phyloP scores from a whole-genome alignment of 371 early-diverging fungal genomes.

The Chytridium lagenaria region DNA sequence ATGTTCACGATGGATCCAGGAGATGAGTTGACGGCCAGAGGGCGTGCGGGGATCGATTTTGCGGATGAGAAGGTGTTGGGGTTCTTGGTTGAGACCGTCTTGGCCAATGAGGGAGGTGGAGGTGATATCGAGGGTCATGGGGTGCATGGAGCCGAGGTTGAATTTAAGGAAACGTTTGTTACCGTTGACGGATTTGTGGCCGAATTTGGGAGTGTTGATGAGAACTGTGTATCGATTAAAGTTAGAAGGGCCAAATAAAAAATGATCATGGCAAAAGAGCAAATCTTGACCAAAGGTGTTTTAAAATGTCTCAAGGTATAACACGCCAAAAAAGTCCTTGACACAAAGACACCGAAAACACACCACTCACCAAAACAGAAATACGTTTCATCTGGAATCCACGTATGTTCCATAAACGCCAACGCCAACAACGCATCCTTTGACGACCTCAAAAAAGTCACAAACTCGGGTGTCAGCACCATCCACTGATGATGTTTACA shows the following conservation, averaged over 20 bases:
- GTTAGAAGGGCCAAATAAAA: too few relatives aligned
- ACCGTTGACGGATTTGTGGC: constrained; percentile 31
- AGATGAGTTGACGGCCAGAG: constrained; percentile 30
- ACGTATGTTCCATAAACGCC: constrained; percentile 50
- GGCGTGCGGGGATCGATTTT: constrained; percentile 36
- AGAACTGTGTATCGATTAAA: constrained; percentile 27
- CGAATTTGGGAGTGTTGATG: constrained; percentile 36
- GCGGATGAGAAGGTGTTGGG: constrained; percentile 43
- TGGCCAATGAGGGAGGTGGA: constrained; percentile 29
- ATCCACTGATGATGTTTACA: constrained; percentile 57
- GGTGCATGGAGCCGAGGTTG: constrained; percentile 33
- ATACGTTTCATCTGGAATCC: constrained; percentile 51
- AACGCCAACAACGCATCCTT: constrained; percentile 35
- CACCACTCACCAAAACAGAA: constrained; percentile 43
- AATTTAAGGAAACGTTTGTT: constrained; percentile 51
- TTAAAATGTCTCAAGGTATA: too few relatives aligned
- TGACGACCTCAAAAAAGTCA: constrained; percentile 33
- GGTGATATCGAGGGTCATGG: constrained; percentile 36
- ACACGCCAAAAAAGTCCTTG: neutral
- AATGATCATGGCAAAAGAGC: too few relatives aligned
- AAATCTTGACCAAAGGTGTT: too few relatives aligned
- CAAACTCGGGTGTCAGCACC: constrained; percentile 42
- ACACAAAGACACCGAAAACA: neutral
- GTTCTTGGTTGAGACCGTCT: constrained; percentile 24
- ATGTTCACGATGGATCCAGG: constrained; percentile 41